Evolutionary conservation across 495 filamentous ascomycete species (phyloP), one percentile per base, ranked within the genome.

Genomic region (Aspergillus conjunctus): DNA sequence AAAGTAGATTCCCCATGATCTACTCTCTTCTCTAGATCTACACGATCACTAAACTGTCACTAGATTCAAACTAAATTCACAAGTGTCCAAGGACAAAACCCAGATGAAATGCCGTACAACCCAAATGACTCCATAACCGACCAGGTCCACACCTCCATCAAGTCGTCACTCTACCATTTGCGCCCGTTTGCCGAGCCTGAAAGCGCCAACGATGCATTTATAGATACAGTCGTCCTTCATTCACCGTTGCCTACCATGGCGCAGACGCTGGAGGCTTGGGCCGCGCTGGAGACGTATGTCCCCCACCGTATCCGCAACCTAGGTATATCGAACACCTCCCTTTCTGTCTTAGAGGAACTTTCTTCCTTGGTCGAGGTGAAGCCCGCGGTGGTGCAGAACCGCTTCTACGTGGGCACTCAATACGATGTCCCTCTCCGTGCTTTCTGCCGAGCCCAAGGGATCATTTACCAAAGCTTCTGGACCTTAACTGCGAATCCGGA

Each of bases 61-160:
- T 66, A 90, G 87, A 78, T 93, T 21, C 91, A 95, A 83, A 92
- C 91, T 10, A 94, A 94, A 70, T 93, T 86, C 73, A 90, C 88
- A 6, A 79, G 88, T 1, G 60, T 81, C 15, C 74, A 74, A 39
- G 83, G 83, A 14, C 88, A 91, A 65, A 81, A 87, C 52, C 77
- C 71, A 4, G 67, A 78, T 22, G 80, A 83, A 59, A 78, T 85
- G 74, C 88, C 87, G 2, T 91, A 87, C 71, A 73, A 81, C 65
- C 67, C 72, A n/a, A 72, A 67, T 56, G 74, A 60, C 51, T 78
- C 76, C 41, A 79, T 86, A 60, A 76, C 71, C 31, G 74, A 86
- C 7, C 88, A 91, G 68, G 81, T 93, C 20, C 80, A 82, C 60
- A 72, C 82, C 22, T 91, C 88, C 0, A 78, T 93, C 55, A 71